Conservation (phyloP, 371 early-diverging fungal genomes). For the Mortierella sp. region DNA sequence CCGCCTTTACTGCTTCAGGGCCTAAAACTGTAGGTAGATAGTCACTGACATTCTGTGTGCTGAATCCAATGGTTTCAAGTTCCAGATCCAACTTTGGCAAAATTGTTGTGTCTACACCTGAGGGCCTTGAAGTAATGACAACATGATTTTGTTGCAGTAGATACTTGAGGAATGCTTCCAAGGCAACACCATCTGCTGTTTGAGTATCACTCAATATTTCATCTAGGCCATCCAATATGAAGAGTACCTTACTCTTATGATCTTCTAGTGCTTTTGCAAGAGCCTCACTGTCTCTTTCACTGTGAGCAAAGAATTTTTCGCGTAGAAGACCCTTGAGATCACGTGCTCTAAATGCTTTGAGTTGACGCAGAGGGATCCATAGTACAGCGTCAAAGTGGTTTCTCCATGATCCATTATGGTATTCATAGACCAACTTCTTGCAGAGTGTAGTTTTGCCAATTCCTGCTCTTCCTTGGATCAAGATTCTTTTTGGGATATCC, state of each 20-base stretch:
- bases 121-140: constrained; percentile 32
- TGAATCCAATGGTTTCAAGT: constrained; percentile 32
- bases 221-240: constrained; percentile 25
- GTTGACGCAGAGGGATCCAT: constrained; percentile 33
- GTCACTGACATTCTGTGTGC: constrained; percentile 21
- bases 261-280: too few relatives aligned
- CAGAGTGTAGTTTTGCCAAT: constrained; percentile 24
- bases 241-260: neutral
- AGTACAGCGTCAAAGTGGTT: constrained; percentile 19
- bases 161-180: too few relatives aligned
- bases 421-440: constrained; percentile 19
- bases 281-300: too few relatives aligned
- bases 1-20: constrained; percentile 7
- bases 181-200: too few relatives aligned
- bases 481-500: constrained; percentile 14
- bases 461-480: constrained; percentile 16
- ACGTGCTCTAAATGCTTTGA: neutral
- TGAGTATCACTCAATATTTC: constrained; percentile 15
- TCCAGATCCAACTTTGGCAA: constrained; percentile 23
- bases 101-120: constrained; percentile 12
- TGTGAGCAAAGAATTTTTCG: too few relatives aligned
- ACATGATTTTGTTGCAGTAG: constrained; percentile 14
- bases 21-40: constrained; percentile 10
- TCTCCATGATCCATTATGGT: constrained; percentile 18
- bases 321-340: too few relatives aligned